Evolutionary conservation across 2,329 filamentous ascomycete species (phyloP).

Genomic region (Botryotinia calthae): DNA sequence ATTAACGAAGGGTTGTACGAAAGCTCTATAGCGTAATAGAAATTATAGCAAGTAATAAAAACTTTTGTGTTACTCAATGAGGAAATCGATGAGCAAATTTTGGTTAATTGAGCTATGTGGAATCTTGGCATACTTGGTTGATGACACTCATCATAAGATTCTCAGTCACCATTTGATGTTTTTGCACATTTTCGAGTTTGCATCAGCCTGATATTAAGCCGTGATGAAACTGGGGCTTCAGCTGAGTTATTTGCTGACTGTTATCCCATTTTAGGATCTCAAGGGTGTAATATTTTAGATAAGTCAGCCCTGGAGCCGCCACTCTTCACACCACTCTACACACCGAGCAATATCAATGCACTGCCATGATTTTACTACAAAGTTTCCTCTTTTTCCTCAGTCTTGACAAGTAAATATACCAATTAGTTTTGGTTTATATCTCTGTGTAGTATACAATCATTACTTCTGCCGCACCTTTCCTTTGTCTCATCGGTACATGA

Average conservation of each 20-base stretch:
- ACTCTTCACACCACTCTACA: neutral
- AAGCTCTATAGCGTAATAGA: neutral
- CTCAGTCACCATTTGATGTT: neutral
- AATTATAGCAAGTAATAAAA: neutral
- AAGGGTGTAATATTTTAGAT: neutral
- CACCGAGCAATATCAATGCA: neutral
- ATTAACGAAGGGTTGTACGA: no score
- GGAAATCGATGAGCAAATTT: neutral
- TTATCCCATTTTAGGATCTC: neutral
- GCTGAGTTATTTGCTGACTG: slow-evolving; percentile 8
- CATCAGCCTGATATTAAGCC: neutral
- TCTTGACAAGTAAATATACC: neutral
- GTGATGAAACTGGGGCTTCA: slow-evolving; percentile 3
- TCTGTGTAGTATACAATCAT: neutral
- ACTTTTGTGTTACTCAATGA: neutral
- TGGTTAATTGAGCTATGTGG: neutral
- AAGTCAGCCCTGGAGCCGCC: neutral
- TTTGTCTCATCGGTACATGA: neutral
- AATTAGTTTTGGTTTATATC: slow-evolving; percentile 4
- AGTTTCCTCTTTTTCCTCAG: neutral
- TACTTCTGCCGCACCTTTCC: neutral
- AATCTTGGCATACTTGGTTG: neutral
- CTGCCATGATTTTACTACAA: neutral
- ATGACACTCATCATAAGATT: neutral
- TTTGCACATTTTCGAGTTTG: neutral